phyloP scores from a whole-genome alignment of 345 rosid genomes.

The Acer saccharum region DNA sequence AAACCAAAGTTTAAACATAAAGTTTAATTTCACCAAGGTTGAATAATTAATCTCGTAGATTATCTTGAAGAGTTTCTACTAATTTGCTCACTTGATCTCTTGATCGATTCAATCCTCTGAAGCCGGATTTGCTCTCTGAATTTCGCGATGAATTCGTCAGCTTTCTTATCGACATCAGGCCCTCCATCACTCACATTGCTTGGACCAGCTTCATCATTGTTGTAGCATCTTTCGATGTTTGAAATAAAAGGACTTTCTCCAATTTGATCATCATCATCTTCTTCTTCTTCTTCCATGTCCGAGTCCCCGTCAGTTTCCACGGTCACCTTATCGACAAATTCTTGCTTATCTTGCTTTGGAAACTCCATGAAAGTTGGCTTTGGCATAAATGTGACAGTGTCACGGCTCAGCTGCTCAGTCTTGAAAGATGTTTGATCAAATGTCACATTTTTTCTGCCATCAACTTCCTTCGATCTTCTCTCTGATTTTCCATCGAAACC shows the following conservation, averaged over 20 bases:
- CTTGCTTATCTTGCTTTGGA: slow-evolving; percentile 27
- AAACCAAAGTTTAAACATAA: not conserved
- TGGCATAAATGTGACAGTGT: slow-evolving; percentile 16
- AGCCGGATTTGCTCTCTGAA: slow-evolving; percentile 98
- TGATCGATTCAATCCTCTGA: slow-evolving; percentile 88
- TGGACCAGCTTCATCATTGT: slow-evolving; percentile 30
- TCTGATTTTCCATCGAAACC: slow-evolving; percentile 12
- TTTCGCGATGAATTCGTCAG: slow-evolving; percentile 96
- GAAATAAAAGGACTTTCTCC: slow-evolving; percentile 16
- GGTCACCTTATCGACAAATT: slow-evolving; percentile 31
- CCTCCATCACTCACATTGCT: slow-evolving; percentile 43
- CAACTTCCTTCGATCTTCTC: slow-evolving; percentile 5
- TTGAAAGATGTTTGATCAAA: slow-evolving; percentile 31
- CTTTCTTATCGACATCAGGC: slow-evolving; percentile 93
- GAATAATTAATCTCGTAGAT: slow-evolving; percentile 6
- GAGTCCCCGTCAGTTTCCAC: slow-evolving; percentile 40
- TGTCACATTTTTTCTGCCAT: slow-evolving; percentile 12
- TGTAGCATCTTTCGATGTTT: not conserved
- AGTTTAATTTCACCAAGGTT: not conserved
- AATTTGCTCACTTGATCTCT: slow-evolving; percentile 55
- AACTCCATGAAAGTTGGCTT: slow-evolving; percentile 38
- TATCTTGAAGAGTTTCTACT: slow-evolving; percentile 27
- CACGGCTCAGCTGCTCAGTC: slow-evolving; percentile 24
- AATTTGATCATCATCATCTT: slow-evolving; percentile 22
- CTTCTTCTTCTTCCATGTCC: slow-evolving; percentile 34